Conservation (phyloP, 108 stramenopile genomes). For the Cylindrotheca fusiformis region DNA sequence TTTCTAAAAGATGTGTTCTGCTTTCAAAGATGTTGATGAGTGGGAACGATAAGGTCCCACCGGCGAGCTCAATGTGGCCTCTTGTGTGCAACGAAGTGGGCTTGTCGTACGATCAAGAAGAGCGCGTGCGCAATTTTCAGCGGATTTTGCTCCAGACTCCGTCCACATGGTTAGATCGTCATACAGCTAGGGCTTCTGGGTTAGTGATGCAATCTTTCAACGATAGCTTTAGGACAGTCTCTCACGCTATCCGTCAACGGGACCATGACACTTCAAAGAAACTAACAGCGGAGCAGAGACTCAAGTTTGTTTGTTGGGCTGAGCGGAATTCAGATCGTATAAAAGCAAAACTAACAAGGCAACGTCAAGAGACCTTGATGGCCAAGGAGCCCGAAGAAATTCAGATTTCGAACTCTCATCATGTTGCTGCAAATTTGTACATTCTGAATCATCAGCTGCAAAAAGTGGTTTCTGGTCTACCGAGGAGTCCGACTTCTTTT, state of each 20-base stretch:
- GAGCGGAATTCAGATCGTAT: conserved; percentile 41
- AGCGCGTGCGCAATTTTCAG: conserved; percentile 72
- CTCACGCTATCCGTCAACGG: conserved; percentile 44
- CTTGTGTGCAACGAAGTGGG: conserved; percentile 89
- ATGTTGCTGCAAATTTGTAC: conserved; percentile 82
- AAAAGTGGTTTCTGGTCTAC: conserved; percentile 38
- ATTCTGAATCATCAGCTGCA: conserved; percentile 72
- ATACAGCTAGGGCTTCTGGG: conserved; percentile 61
- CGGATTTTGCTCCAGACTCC: conserved; percentile 46
- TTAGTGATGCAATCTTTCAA: conserved; percentile 62
- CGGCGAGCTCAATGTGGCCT: conserved; percentile 87
- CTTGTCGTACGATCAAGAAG: conserved; percentile 92
- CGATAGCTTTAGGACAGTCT: conserved; percentile 46
- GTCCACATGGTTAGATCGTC: conserved; percentile 73
- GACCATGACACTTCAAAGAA: conserved; percentile 19
- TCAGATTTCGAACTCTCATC: conserved; percentile 42
- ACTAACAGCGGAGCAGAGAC: conserved; percentile 61
- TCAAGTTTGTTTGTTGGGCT: conserved; percentile 71
- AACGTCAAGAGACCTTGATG: conserved; percentile 13
- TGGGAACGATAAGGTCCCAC: conserved; percentile 62
- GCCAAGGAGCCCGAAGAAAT: conserved; percentile 34
- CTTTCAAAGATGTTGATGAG: conserved; percentile 45
- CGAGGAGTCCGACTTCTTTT: conserved; percentile 16
- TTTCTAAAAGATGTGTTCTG: not conserved
- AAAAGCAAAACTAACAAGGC: conserved; percentile 6